Evolutionary conservation across 495 filamentous ascomycete species (phyloP).

Genomic region (Paragyromitra xinjiangensis): DNA sequence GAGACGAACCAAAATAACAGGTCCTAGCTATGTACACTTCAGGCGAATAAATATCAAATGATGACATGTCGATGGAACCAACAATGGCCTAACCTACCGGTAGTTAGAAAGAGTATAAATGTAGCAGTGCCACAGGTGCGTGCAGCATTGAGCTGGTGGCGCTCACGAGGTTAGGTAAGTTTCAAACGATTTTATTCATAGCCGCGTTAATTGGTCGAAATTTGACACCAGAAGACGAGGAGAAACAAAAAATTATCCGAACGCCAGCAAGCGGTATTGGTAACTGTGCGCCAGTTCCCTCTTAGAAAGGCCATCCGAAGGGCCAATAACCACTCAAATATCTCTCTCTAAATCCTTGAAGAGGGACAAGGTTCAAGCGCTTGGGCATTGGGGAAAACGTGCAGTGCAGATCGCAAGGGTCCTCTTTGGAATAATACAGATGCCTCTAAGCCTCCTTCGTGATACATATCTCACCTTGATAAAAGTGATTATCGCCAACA

Average conservation of each 20-base stretch:
- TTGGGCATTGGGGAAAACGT: constrained; percentile 53
- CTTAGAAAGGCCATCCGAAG: constrained; percentile 45
- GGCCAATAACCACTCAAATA: constrained; percentile 40
- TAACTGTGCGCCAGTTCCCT: constrained; percentile 43
- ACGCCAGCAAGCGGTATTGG: constrained; percentile 27
- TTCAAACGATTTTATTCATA: constrained; percentile 37
- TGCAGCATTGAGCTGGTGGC: constrained; percentile 35
- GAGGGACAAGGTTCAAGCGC: constrained; percentile 50
- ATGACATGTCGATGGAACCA: constrained; percentile 42
- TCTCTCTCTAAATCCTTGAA: constrained; percentile 37
- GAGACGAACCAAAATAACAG: constrained; percentile 45
- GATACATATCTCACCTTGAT: constrained; percentile 36
- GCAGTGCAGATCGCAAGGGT: constrained; percentile 53
- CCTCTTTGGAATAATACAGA: constrained; percentile 48
- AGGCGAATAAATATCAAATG: constrained; percentile 42
- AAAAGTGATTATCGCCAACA: constrained; percentile 42
- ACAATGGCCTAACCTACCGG: constrained; percentile 13
- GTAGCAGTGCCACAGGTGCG: constrained; percentile 41
- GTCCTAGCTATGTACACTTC: constrained; percentile 37
- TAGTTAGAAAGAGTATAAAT: constrained; percentile 28
- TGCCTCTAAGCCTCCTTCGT: constrained; percentile 43
- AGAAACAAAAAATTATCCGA: constrained; percentile 49
- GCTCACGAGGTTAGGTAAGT: constrained; percentile 11
- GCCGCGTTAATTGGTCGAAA: constrained; percentile 40
- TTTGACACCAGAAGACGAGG: constrained; percentile 21